phyloP scores from a whole-genome alignment of 441 rosid genomes.

The Pelargonium citronellum region DNA sequence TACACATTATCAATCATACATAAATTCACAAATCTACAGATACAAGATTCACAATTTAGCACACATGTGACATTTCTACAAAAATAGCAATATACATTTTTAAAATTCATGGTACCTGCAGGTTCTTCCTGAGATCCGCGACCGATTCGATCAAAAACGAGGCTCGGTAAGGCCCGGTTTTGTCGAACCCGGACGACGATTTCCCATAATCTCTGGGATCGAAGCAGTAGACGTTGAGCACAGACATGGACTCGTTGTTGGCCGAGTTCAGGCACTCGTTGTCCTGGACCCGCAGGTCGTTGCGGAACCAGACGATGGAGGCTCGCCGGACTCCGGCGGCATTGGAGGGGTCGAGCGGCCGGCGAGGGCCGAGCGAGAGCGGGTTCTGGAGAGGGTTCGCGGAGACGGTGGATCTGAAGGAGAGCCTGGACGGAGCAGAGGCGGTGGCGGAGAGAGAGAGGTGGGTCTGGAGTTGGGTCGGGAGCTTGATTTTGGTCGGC shows the following conservation, averaged over 20 bases:
- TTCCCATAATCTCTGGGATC: constrained; percentile 89
- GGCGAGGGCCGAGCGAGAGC: constrained; percentile 68
- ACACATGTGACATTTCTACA: no score
- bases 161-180: constrained; percentile 79
- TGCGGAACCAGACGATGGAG: constrained; percentile 87
- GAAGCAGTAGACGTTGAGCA: constrained; percentile 86
- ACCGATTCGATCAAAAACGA: constrained; percentile 75
- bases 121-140: constrained; percentile 70
- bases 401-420: constrained; percentile 70
- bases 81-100: no score
- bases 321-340: constrained; percentile 77
- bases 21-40: no score
- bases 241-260: constrained; percentile 67
- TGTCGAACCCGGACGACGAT: constrained; percentile 82
- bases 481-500: constrained; percentile 54
- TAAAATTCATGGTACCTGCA: constrained; percentile 27
- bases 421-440: constrained; percentile 20
- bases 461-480: constrained; percentile 53
- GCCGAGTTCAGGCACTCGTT: constrained; percentile 82
- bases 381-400: constrained; percentile 64
- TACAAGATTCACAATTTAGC: no score
- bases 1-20: no score
- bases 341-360: constrained; percentile 74
- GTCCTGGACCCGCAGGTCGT: constrained; percentile 82
- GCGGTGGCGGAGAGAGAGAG: constrained; percentile 34